These are phyloP conservation scores for Phylloboletellus chloephorus DNA, from an alignment of 1,284 basidiomycete genomes.

Conservation along the genomic window DNA sequence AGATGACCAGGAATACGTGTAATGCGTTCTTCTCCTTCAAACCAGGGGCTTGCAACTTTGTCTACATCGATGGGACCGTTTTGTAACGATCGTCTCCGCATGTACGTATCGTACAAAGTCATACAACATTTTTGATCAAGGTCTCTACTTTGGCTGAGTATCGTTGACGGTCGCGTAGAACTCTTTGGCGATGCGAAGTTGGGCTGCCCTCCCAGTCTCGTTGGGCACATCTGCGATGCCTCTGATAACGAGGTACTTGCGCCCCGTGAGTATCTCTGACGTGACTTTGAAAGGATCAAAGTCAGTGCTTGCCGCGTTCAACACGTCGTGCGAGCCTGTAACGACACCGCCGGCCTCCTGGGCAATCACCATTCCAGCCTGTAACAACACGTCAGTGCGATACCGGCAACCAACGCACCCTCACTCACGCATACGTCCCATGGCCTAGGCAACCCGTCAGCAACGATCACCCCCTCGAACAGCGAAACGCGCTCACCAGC, in stretches of 20 bases:
- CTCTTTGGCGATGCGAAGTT: conserved; percentile 76
- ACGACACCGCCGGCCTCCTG: conserved; percentile 83
- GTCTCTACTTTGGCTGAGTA: conserved; percentile 41
- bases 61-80: conserved; percentile 1
- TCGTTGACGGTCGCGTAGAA: conserved; percentile 84
- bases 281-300: conserved; percentile 48
- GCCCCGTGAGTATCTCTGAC: conserved; percentile 70
- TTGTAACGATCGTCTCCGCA: conserved; percentile 1
- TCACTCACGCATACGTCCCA: conserved; percentile 80
- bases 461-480: neutral
- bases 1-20: neutral
- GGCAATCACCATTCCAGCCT: conserved; percentile 89
- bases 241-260: conserved; percentile 83
- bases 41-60: neutral
- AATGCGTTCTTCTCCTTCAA: neutral
- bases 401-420: neutral
- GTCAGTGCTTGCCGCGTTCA: conserved; percentile 37
- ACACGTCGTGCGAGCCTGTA: conserved; percentile 59
- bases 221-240: conserved; percentile 53
- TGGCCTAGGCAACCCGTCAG: conserved; percentile 35
- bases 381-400: conserved; percentile 9
- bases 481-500: conserved; percentile 46
- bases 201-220: conserved; percentile 66
- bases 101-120: neutral
- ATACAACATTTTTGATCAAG: neutral